Conservation (phyloP, 2,329 filamentous ascomycete genomes). For the Colletotrichum chrysophilum region DNA sequence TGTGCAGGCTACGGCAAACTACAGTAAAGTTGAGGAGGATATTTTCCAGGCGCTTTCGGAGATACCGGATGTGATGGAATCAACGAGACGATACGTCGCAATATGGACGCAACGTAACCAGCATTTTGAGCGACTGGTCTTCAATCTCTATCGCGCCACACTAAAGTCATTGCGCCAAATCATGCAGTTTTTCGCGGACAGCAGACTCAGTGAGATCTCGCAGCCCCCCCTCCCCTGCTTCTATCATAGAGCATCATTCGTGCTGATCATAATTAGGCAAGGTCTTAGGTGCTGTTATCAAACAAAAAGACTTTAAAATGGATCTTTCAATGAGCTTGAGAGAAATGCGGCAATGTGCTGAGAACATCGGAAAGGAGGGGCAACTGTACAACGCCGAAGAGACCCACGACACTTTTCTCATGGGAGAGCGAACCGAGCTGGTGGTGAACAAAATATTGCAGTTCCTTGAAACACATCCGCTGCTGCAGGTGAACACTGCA, state of each 20-base stretch:
- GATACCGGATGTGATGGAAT: slow-evolving; percentile 14
- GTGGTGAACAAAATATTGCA: background rate
- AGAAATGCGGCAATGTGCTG: background rate
- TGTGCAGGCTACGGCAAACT: background rate
- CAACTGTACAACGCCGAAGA: background rate
- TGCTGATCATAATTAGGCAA: background rate
- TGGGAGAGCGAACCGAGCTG: background rate
- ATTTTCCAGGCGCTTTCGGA: slow-evolving; percentile 7
- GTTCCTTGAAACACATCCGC: background rate
- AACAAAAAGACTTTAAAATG: background rate
- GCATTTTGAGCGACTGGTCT: slow-evolving; percentile 5
- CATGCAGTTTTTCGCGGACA: slow-evolving; percentile 21
- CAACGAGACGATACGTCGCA: slow-evolving; percentile 6
- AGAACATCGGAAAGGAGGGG: background rate
- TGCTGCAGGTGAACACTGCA: background rate
- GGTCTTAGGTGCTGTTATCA: background rate
- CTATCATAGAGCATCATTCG: background rate
- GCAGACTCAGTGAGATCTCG: background rate
- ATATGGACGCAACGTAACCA: slow-evolving; percentile 4
- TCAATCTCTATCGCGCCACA: slow-evolving; percentile 12
- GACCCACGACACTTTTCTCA: background rate
- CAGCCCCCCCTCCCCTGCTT: background rate
- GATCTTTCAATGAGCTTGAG: slow-evolving; percentile 1
- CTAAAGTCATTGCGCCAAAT: slow-evolving; percentile 2
- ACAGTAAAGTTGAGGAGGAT: background rate